A percentile compares a stretch with the other conserved stretches of the same genome.
phyloP scores from a whole-genome alignment of 2,329 filamentous ascomycete genomes.

The Clonostachys chloroleuca region DNA sequence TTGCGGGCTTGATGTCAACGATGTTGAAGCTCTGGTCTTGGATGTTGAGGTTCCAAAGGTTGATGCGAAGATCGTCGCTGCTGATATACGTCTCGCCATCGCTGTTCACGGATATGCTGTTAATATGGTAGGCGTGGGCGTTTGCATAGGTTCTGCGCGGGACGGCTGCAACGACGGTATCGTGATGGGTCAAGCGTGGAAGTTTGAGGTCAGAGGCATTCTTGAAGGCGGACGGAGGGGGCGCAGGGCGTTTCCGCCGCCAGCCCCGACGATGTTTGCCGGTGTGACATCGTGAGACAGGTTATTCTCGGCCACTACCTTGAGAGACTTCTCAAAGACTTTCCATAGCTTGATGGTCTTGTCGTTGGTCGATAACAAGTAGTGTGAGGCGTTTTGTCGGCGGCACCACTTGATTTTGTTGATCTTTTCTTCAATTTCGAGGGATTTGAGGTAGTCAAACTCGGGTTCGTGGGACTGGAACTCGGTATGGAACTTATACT shows the following conservation, averaged over 20 bases:
- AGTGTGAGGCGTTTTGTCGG: conserved; percentile 97
- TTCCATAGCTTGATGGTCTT: conserved; percentile 99
- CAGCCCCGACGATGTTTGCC: conserved; percentile 65
- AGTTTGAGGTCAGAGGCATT: conserved; percentile 82
- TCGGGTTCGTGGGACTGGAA: conserved; percentile 99
- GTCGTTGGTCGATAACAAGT: conserved; percentile 96
- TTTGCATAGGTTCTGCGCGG: conserved; percentile 96
- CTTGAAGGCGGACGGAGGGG: conserved; percentile 75
- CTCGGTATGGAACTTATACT: conserved; percentile 99
- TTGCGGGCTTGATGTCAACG: conserved; percentile 98
- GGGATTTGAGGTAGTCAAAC: conserved; percentile 98
- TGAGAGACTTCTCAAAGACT: conserved; percentile 98
- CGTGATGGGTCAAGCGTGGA: conserved; percentile 93
- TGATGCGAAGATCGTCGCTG: conserved; percentile 95
- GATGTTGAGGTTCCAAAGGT: conserved; percentile 98
- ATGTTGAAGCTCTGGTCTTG: conserved; percentile 99
- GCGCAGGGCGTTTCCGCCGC: conserved; percentile 46
- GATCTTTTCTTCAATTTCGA: conserved; percentile 99
- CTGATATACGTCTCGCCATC: conserved; percentile 99
- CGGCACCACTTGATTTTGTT: conserved; percentile 99
- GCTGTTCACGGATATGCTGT: conserved; percentile 99
- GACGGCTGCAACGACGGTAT: conserved; percentile 95
- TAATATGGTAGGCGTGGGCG: conserved; percentile 98
- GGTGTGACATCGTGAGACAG: conserved; percentile 91
- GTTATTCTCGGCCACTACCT: conserved; percentile 98